Conservation (phyloP, 225 moss, liverwort and hornwort species). For the Climacium dendroides region DNA sequence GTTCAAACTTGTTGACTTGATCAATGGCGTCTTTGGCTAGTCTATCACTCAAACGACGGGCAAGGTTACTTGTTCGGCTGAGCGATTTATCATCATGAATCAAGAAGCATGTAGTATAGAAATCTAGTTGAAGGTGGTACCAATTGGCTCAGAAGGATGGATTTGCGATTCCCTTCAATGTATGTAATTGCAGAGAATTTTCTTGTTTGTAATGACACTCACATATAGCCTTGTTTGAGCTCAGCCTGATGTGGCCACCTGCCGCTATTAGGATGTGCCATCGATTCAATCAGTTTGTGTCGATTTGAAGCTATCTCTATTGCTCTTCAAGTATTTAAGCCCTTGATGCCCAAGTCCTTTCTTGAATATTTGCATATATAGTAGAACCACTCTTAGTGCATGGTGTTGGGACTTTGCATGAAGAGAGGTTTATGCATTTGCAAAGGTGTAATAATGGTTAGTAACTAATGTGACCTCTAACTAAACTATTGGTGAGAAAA, state of each 20-base stretch:
- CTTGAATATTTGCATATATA: neutral
- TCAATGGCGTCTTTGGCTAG: neutral
- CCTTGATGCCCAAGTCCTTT: neutral
- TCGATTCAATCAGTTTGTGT: neutral
- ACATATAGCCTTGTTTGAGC: neutral
- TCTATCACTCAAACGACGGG: neutral
- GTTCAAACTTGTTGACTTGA: neutral
- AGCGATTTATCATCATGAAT: conserved; percentile 38
- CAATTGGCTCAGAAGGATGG: neutral
- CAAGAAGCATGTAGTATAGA: conserved; percentile 24
- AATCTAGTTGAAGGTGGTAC: neutral
- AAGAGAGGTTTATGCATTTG: too few species aligned
- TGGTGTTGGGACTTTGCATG: too few species aligned
- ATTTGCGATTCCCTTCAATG: conserved; percentile 3
- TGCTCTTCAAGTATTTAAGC: neutral
- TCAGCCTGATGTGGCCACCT: neutral
- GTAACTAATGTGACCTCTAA: too few species aligned
- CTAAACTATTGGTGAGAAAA: too few species aligned
- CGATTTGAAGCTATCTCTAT: neutral
- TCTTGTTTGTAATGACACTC: conserved; percentile 2
- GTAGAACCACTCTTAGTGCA: too few species aligned
- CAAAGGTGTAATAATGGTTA: too few species aligned
- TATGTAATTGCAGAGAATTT: conserved; percentile 8
- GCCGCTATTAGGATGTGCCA: neutral
- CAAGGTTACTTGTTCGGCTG: neutral